These are phyloP conservation scores for Cercospora zeina DNA, from an alignment of 2,329 filamentous ascomycete species.

Conservation along the genomic window DNA sequence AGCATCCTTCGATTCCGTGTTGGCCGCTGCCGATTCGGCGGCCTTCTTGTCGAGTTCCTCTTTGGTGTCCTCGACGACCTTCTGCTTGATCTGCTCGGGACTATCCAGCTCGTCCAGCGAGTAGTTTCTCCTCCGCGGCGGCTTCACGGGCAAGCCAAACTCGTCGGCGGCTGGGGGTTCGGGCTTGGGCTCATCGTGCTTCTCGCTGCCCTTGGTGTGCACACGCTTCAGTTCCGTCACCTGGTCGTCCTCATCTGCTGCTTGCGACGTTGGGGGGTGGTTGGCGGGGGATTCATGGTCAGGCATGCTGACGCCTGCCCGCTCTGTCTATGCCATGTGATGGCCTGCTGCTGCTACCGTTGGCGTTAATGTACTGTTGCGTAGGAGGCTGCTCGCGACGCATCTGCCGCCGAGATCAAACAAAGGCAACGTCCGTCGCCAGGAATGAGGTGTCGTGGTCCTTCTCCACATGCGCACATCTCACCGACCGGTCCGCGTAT, in stretches of 20 bases:
- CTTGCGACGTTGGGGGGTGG: background rate
- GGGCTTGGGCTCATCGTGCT: constrained; percentile 28
- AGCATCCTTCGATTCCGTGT: constrained; percentile 2
- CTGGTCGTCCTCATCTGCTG: constrained; percentile 10
- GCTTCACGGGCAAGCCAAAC: constrained; percentile 42
- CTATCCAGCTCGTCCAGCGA: constrained; percentile 32
- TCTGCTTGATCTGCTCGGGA: constrained; percentile 28
- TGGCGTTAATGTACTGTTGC: constrained; percentile 3
- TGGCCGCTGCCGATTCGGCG: background rate
- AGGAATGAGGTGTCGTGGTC: background rate
- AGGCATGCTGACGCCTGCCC: constrained; percentile 22
- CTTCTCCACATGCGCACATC: constrained; percentile 1
- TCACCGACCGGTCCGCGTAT: background rate
- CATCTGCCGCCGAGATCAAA: background rate
- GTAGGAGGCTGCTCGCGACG: background rate
- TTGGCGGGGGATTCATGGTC: constrained; percentile 18
- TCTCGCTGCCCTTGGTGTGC: constrained; percentile 23
- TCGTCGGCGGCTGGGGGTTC: constrained; percentile 40
- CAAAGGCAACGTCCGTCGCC: background rate
- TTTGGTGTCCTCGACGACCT: constrained; percentile 29
- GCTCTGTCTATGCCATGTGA: background rate
- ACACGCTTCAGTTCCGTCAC: constrained; percentile 22
- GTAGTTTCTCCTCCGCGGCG: constrained; percentile 33
- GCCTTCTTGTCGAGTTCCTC: constrained; percentile 17
- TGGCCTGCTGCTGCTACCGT: background rate